phyloP scores from a whole-genome alignment of 2,329 filamentous ascomycete genomes.

The Arachnopeziza araneosa region DNA sequence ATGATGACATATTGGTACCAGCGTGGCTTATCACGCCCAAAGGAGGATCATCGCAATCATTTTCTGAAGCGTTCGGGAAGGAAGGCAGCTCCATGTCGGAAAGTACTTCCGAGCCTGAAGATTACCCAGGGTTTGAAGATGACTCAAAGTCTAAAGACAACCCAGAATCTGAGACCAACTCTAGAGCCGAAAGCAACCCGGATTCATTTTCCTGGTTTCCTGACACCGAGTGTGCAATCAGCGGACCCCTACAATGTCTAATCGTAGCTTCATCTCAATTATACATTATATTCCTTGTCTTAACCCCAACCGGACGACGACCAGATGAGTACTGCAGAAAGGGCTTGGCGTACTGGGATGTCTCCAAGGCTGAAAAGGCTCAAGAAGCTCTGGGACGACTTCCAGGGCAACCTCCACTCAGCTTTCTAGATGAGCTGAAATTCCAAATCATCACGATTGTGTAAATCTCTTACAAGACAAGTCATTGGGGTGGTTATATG shows the following conservation, averaged over 20 bases:
- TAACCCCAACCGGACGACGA: neutral
- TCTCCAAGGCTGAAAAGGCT: neutral
- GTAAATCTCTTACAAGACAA: neutral
- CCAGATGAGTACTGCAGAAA: neutral
- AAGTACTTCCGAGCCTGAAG: neutral
- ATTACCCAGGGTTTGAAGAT: neutral
- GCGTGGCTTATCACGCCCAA: neutral
- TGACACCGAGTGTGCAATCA: neutral
- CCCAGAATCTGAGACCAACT: neutral
- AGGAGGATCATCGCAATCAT: neutral
- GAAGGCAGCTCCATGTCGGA: neutral
- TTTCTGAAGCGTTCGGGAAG: neutral
- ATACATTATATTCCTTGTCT: neutral
- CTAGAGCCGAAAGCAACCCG: neutral
- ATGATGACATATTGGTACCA: neutral
- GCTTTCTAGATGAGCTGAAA: neutral
- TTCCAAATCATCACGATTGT: neutral
- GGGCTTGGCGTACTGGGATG: neutral
- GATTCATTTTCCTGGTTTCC: neutral
- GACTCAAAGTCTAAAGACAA: neutral
- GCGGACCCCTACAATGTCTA: neutral
- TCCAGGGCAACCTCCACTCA: neutral
- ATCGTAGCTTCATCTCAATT: neutral
- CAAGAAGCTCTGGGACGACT: neutral
- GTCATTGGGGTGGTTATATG: neutral